Evolutionary conservation across 2,329 filamentous ascomycete genomes (phyloP).

Genomic region (Akanthomyces muscarius): DNA sequence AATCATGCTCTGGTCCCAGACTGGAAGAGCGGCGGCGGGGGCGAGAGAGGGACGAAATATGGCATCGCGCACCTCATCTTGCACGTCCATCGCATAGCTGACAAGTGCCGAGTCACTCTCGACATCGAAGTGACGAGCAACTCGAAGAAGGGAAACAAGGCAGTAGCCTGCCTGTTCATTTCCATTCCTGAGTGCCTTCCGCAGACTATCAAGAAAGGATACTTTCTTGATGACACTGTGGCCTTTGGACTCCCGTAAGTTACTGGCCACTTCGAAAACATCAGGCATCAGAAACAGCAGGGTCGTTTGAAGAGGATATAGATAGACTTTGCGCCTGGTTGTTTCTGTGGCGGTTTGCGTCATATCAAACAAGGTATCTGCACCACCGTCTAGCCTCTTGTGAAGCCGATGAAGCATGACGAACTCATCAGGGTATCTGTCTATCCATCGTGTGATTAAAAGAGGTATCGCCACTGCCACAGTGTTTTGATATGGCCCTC

Average conservation of each 20-base stretch:
- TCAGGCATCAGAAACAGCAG: constrained; percentile 63
- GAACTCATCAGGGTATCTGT: constrained; percentile 62
- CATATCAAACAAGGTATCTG: constrained; percentile 68
- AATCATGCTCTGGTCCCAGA: constrained; percentile 61
- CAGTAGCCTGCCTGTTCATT: constrained; percentile 67
- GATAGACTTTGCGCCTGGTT: constrained; percentile 48
- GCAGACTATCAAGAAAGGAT: constrained; percentile 58
- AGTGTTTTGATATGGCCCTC: constrained; percentile 59
- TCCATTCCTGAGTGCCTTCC: constrained; percentile 59
- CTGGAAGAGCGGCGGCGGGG: constrained; percentile 41
- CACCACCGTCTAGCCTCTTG: constrained; percentile 59
- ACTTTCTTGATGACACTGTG: constrained; percentile 62
- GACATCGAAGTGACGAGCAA: constrained; percentile 58
- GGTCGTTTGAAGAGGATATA: constrained; percentile 60
- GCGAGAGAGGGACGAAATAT: constrained; percentile 53
- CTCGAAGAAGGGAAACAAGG: constrained; percentile 58
- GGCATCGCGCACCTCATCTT: constrained; percentile 63
- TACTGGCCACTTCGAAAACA: constrained; percentile 66
- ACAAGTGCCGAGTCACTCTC: constrained; percentile 61
- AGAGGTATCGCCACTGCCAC: constrained; percentile 60
- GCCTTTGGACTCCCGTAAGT: constrained; percentile 60
- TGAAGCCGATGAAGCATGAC: constrained; percentile 58
- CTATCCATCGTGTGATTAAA: constrained; percentile 62
- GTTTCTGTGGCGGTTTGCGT: constrained; percentile 58
- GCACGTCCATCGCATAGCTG: constrained; percentile 66